Evolutionary conservation across 805 yeast species (phyloP).

Genomic region (Spencermartinsiella europaea): DNA sequence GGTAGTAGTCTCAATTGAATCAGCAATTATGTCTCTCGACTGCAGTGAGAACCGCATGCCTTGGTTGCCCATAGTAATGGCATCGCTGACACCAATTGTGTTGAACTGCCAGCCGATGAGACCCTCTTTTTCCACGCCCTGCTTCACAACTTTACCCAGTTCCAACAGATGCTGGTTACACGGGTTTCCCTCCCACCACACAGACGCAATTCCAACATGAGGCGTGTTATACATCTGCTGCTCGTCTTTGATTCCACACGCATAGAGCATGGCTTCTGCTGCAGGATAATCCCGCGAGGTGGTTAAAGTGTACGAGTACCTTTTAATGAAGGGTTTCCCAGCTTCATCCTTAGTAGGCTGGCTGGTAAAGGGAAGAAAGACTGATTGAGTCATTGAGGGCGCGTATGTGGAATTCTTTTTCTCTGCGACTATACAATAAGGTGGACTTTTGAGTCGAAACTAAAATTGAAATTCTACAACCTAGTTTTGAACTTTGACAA

Average conservation of each 20-base stretch:
- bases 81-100: slow-evolving; percentile 94
- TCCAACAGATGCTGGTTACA: slow-evolving; percentile 94
- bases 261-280: slow-evolving; percentile 76
- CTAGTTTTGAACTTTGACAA: too few relatives aligned
- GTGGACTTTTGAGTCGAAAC: too few relatives aligned
- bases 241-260: slow-evolving; percentile 79
- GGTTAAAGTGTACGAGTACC: slow-evolving; percentile 12
- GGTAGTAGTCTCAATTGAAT: slow-evolving; percentile 90
- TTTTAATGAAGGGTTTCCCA: slow-evolving; percentile 9
- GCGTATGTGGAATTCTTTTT: too few relatives aligned
- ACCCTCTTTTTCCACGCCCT: slow-evolving; percentile 77
- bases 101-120: slow-evolving; percentile 94
- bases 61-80: slow-evolving; percentile 93
- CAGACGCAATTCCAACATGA: slow-evolving; percentile 94
- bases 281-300: slow-evolving; percentile 14
- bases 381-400: background rate
- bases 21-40: slow-evolving; percentile 93
- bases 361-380: slow-evolving; percentile 7
- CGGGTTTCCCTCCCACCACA: slow-evolving; percentile 98
- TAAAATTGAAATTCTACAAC: too few relatives aligned
- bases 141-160: slow-evolving; percentile 69
- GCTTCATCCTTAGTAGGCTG: slow-evolving; percentile 1
- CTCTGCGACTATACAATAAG: too few relatives aligned
- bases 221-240: slow-evolving; percentile 54
- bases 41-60: slow-evolving; percentile 97